Percentiles rank a stretch among this genome's conserved stretches.
These are phyloP conservation scores for Pythium periplocum DNA, from an alignment of 352 stramenopile genomes.

Conservation along the genomic window DNA sequence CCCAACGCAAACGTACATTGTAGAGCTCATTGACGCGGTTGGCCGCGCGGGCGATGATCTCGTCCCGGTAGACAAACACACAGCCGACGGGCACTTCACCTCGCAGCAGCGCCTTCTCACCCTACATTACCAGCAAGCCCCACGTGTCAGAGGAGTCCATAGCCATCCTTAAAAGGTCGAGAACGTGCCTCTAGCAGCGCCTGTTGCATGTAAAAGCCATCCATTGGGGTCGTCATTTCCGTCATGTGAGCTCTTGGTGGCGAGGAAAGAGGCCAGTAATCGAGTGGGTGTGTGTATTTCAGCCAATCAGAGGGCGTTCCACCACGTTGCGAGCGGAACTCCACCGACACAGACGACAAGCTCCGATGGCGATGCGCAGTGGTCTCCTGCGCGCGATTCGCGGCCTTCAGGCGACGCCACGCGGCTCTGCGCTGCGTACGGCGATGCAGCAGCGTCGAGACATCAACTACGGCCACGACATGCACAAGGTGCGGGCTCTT, in stretches of 20 bases:
- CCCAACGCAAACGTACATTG: slow-evolving; percentile 40
- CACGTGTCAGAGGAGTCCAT: too few species aligned
- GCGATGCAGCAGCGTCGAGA: slow-evolving; percentile 24
- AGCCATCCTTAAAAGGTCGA: too few species aligned
- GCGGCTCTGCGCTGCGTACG: slow-evolving; percentile 7
- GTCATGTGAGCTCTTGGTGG: too few species aligned
- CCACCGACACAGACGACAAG: background rate
- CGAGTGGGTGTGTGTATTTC: too few species aligned
- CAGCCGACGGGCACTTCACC: slow-evolving; percentile 90
- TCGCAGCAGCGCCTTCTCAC: slow-evolving; percentile 61
- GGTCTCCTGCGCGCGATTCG: slow-evolving; percentile 21
- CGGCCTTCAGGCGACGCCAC: background rate
- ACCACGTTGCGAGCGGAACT: slow-evolving; percentile 1
- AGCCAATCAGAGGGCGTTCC: slow-evolving; percentile 4
- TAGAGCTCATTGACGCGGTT: slow-evolving; percentile 88
- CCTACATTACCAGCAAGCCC: slow-evolving; percentile 25
- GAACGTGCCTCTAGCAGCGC: too few species aligned
- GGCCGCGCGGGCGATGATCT: slow-evolving; percentile 72
- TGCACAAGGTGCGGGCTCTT: slow-evolving; percentile 49
- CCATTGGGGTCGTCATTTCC: too few species aligned
- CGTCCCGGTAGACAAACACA: slow-evolving; percentile 82
- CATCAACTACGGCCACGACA: slow-evolving; percentile 84
- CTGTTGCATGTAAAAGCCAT: too few species aligned
- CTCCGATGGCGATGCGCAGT: slow-evolving; percentile 20
- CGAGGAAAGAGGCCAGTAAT: too few species aligned